phyloP scores from a whole-genome alignment of 2,329 filamentous ascomycete species.

The Phyllosticta citrichinensis region DNA sequence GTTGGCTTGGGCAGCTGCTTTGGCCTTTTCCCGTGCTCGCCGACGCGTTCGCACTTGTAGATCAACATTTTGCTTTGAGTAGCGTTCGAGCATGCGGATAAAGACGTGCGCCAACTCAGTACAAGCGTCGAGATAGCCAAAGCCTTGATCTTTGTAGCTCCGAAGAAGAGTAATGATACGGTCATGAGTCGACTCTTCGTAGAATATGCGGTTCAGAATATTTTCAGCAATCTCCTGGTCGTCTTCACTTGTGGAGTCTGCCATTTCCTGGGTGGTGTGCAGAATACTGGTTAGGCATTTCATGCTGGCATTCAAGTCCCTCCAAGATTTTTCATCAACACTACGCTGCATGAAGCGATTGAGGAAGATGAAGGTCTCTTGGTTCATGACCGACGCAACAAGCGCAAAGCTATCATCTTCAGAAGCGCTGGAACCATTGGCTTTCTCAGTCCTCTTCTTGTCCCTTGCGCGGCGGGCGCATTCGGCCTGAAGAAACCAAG shows the following conservation, averaged over 20 bases:
- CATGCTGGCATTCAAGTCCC: conserved; percentile 77
- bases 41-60: conserved; percentile 82
- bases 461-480: conserved; percentile 52
- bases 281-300: conserved; percentile 92
- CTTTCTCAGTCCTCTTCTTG: conserved; percentile 36
- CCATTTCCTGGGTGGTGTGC: conserved; percentile 87
- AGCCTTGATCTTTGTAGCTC: conserved; percentile 87
- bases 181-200: conserved; percentile 91
- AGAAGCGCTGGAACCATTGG: conserved; percentile 33
- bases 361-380: conserved; percentile 86
- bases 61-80: conserved; percentile 89
- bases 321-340: conserved; percentile 77
- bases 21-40: conserved; percentile 57
- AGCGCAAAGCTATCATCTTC: conserved; percentile 71
- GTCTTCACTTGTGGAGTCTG: conserved; percentile 72
- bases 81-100: conserved; percentile 79
- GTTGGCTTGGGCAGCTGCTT: conserved; percentile 36
- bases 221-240: conserved; percentile 98
- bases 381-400: conserved; percentile 80
- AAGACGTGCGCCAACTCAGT: conserved; percentile 91
- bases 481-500: conserved; percentile 89
- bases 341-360: conserved; percentile 73
- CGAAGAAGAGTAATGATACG: conserved; percentile 68
- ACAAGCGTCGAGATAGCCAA: conserved; percentile 83
- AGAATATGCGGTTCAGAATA: conserved; percentile 93